These are phyloP conservation scores for Typha latifolia DNA, from an alignment of 176 grass and related monocot genomes.

Conservation along the genomic window DNA sequence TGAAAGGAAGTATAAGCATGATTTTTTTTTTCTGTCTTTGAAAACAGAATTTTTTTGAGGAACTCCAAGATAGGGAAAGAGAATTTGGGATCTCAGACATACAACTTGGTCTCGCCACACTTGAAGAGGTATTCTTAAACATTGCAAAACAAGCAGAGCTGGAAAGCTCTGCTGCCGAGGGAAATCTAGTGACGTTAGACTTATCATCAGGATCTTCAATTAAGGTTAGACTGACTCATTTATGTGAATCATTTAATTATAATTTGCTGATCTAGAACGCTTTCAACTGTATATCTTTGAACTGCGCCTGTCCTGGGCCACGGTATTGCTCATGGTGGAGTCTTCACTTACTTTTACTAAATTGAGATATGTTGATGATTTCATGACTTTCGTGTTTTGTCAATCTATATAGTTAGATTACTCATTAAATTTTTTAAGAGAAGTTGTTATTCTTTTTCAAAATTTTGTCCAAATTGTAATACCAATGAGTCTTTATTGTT, in stretches of 20 bases:
- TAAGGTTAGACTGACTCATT: slow-evolving; percentile 37
- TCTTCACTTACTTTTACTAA: too few relatives aligned
- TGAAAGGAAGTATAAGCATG: too few relatives aligned
- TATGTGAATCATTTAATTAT: background rate
- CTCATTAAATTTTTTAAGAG: too few relatives aligned
- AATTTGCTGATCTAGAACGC: too few relatives aligned
- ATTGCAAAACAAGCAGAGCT: slow-evolving; percentile 89
- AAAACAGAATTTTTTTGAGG: slow-evolving; percentile 66
- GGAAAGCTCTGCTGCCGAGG: slow-evolving; percentile 75
- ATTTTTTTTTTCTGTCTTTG: background rate
- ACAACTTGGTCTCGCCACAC: slow-evolving; percentile 84
- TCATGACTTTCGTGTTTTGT: too few relatives aligned
- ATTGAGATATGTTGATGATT: too few relatives aligned
- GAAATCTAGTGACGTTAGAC: slow-evolving; percentile 55
- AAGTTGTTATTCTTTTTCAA: too few relatives aligned
- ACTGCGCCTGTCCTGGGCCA: too few relatives aligned
- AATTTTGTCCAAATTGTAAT: background rate
- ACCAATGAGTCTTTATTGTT: background rate
- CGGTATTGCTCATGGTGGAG: too few relatives aligned
- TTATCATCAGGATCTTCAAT: slow-evolving; percentile 63
- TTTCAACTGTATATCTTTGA: too few relatives aligned
- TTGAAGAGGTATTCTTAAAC: slow-evolving; percentile 95
- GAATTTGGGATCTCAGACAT: slow-evolving; percentile 90
- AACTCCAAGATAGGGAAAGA: slow-evolving; percentile 75
- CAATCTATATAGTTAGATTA: too few relatives aligned